Conservation (phyloP, 2,329 filamentous ascomycete genomes). For the Cryphonectria nitschkei region DNA sequence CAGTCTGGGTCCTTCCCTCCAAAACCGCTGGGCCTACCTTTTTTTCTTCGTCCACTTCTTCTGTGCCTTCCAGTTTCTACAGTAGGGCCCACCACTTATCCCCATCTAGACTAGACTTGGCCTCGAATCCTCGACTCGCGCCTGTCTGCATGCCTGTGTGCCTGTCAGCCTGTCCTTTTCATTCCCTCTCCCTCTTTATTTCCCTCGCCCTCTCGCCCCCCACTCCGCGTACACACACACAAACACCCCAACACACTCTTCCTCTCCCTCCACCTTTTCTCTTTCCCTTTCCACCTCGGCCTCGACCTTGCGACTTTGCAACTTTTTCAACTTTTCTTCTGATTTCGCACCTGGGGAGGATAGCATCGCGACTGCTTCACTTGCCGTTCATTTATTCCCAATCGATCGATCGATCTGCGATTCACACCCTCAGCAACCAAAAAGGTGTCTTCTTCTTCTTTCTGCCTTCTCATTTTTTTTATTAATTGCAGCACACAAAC, state of each 20-base stretch:
- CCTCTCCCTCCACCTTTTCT: slow-evolving; percentile 15
- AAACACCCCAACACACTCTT: background rate
- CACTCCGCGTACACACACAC: background rate
- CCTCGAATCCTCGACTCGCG: slow-evolving; percentile 12
- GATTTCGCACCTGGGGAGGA: slow-evolving; percentile 8
- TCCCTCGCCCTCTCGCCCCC: background rate
- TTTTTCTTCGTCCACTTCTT: background rate
- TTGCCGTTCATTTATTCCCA: slow-evolving; percentile 15
- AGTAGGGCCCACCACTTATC: background rate
- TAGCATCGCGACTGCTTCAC: slow-evolving; percentile 16
- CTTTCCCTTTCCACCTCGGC: slow-evolving; percentile 23
- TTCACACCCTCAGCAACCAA: background rate
- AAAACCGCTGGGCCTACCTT: background rate
- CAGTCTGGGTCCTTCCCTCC: background rate
- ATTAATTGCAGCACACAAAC: slow-evolving; percentile 6
- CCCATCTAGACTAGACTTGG: background rate
- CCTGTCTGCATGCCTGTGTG: background rate
- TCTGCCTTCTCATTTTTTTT: background rate
- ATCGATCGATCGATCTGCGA: slow-evolving; percentile 8
- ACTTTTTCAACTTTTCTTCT: slow-evolving; percentile 5
- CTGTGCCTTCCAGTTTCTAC: slow-evolving; percentile 3
- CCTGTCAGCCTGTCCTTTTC: background rate
- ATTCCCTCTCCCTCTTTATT: background rate
- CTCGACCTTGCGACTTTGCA: slow-evolving; percentile 8
- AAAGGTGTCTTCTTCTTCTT: background rate